These are phyloP conservation scores for Cyberlindnera meyerae DNA, from an alignment of 805 yeast species.

Conservation along the genomic window DNA sequence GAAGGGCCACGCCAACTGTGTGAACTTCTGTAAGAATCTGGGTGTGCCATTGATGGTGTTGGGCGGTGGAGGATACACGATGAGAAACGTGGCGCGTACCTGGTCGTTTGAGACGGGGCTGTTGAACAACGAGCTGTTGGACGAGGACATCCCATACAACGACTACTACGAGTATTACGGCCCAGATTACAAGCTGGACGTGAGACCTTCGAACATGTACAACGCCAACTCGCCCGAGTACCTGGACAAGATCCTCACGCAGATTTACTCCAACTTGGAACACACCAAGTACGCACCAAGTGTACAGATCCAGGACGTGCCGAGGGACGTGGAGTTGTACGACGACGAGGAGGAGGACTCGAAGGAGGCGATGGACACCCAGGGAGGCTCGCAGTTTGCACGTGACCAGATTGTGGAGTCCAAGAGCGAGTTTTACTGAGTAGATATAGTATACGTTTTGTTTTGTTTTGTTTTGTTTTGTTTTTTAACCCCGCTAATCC, in stretches of 20 bases:
- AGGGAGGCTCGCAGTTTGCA: conserved; percentile 86
- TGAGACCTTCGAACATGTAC: conserved; percentile 92
- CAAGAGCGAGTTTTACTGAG: conserved; percentile 64
- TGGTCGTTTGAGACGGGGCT: conserved; percentile 95
- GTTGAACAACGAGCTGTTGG: conserved; percentile 71
- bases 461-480: no score
- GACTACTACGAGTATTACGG: conserved; percentile 97
- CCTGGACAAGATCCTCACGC: conserved; percentile 74
- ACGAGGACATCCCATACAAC: conserved; percentile 63
- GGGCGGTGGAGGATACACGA: conserved; percentile 99
- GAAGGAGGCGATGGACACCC: conserved; percentile 72
- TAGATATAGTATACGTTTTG: no score
- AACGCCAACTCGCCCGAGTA: conserved; percentile 94
- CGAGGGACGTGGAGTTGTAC: conserved; percentile 79
- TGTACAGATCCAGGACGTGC: conserved; percentile 87
- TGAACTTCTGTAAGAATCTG: conserved; percentile 77
- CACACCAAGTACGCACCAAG: conserved; percentile 96
- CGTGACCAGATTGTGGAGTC: conserved; percentile 70
- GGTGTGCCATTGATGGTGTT: conserved; percentile 88
- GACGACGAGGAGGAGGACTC: conserved; percentile 88
- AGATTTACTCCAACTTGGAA: conserved; percentile 73
- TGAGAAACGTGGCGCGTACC: conserved; percentile 91
- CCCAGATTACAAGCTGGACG: conserved; percentile 93
- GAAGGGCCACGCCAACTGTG: conserved; percentile 95
- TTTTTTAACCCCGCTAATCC: no score